Conservation (phyloP, 805 yeast genomes). For the Debaryomyces hansenii region DNA sequence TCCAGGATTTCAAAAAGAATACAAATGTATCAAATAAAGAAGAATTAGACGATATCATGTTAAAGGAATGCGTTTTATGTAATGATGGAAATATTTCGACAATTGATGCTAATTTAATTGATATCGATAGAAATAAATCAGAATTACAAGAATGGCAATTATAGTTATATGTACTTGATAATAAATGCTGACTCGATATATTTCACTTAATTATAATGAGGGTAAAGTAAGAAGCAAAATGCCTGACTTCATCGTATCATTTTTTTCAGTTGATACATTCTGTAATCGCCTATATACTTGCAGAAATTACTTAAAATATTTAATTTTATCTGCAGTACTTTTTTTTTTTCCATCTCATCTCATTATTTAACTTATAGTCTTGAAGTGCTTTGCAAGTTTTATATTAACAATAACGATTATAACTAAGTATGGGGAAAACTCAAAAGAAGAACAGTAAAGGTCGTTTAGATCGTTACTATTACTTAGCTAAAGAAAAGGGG, state of each 20-base stretch:
- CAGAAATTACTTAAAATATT: too few species aligned
- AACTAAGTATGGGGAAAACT: constrained; percentile 72
- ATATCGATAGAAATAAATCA: constrained; percentile 27
- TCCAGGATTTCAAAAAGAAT: constrained; percentile 52
- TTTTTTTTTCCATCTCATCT: constrained; percentile 8
- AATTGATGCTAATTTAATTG: constrained; percentile 64
- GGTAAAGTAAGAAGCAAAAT: background rate
- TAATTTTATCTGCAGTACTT: background rate
- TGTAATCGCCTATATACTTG: too few species aligned
- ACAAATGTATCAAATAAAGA: constrained; percentile 37
- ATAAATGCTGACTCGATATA: background rate
- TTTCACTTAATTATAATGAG: too few species aligned
- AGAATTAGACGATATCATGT: constrained; percentile 60
- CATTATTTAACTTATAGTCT: background rate
- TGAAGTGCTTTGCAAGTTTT: background rate
- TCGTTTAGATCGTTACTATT: constrained; percentile 97
- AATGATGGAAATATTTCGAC: constrained; percentile 69
- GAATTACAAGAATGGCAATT: constrained; percentile 52
- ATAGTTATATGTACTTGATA: constrained; percentile 10
- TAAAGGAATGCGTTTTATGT: constrained; percentile 72
- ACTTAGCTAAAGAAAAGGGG: constrained; percentile 95
- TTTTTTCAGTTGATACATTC: background rate
- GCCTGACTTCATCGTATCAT: too few species aligned
- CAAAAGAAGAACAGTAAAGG: constrained; percentile 97
- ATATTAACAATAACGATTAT: background rate